A percentile compares a stretch with the other conserved stretches of the same genome.
phyloP scores from a whole-genome alignment of 2,329 filamentous ascomycete species.

The Aureobasidium uvarum region DNA sequence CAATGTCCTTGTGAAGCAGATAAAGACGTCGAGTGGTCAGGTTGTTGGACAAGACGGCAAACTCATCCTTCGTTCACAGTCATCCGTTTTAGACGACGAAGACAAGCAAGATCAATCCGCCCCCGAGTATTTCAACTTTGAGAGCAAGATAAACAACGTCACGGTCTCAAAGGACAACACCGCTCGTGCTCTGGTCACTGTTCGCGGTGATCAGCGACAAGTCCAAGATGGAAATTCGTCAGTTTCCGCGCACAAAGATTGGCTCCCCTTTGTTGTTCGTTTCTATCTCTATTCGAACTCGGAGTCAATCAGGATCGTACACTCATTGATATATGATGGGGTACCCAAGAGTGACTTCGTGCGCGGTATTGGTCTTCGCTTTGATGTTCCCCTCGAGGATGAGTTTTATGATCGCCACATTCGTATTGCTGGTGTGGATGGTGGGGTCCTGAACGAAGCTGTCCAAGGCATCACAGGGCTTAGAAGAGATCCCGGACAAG shows the following conservation, averaged over 20 bases:
- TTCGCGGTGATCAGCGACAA: neutral
- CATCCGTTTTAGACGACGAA: neutral
- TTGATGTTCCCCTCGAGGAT: neutral
- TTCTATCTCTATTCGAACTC: neutral
- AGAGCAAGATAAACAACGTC: slow-evolving; percentile 3
- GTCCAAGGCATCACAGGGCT: neutral
- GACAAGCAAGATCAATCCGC: neutral
- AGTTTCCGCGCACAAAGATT: neutral
- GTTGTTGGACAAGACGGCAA: neutral
- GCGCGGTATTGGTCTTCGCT: slow-evolving; percentile 1
- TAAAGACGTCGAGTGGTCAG: neutral
- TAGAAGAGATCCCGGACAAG: neutral
- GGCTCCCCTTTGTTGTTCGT: neutral
- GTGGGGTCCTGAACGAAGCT: neutral
- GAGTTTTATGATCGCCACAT: neutral
- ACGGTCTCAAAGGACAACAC: neutral
- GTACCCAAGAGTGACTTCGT: neutral
- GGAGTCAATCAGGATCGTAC: neutral
- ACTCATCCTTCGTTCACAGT: neutral
- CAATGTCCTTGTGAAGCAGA: neutral
- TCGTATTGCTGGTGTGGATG: neutral
- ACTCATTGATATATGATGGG: neutral
- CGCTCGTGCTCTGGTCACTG: neutral
- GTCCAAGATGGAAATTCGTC: neutral
- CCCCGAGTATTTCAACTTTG: neutral